Conservation (phyloP, 495 filamentous ascomycete species). For the Podospora fimiseda region DNA sequence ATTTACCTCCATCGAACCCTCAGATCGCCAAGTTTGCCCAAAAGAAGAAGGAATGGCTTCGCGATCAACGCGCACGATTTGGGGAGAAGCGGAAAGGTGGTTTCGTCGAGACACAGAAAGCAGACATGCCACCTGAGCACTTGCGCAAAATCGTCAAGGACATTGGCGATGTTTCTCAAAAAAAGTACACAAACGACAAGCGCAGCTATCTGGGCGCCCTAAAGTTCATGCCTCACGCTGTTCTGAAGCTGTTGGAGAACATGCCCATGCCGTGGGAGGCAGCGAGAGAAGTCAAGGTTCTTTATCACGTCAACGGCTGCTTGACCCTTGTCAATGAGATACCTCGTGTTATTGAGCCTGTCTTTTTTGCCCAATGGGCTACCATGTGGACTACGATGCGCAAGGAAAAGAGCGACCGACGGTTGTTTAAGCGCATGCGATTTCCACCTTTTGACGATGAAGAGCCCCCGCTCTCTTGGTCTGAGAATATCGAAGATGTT, state of each 20-base stretch:
- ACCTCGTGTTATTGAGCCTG: conserved; percentile 93
- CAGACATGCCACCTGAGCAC: conserved; percentile 98
- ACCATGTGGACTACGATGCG: conserved; percentile 99
- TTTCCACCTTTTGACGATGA: conserved; percentile 99
- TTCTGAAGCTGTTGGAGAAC: conserved; percentile 96
- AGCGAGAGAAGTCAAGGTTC: conserved; percentile 87
- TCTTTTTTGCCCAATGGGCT: conserved; percentile 98
- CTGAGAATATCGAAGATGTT: conserved; percentile 97
- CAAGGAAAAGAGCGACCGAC: conserved; percentile 90
- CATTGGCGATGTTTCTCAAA: conserved; percentile 98
- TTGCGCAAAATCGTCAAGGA: conserved; percentile 96
- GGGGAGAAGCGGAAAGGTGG: conserved; percentile 95
- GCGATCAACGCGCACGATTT: conserved; percentile 85
- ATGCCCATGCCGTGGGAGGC: conserved; percentile 99
- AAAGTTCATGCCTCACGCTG: conserved; percentile 99
- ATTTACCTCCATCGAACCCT: conserved; percentile 75
- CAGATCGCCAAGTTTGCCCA: conserved; percentile 91
- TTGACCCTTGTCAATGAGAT: conserved; percentile 96
- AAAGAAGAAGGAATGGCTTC: conserved; percentile 99
- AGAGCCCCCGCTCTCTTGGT: conserved; percentile 95
- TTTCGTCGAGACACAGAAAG: conserved; percentile 96
- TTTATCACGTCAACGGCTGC: conserved; percentile 98
- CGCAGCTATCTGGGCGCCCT: conserved; percentile 93
- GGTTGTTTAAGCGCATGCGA: conserved; percentile 98
- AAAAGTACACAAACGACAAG: conserved; percentile 99